Evolutionary conservation across 1,284 basidiomycete species (phyloP).

Genomic region (Somion occarium): DNA sequence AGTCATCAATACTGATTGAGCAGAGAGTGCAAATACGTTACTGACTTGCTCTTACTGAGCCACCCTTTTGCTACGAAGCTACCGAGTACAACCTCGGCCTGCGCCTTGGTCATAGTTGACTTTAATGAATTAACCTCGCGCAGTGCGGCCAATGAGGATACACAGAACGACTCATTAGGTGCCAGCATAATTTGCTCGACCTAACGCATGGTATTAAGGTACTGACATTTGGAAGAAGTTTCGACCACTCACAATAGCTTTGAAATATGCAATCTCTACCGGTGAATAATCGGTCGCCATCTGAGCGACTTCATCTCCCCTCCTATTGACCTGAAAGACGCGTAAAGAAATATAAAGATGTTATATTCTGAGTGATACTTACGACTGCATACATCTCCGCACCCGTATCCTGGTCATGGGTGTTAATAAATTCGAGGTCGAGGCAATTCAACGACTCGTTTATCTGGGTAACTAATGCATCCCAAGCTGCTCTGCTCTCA

Average conservation of each 20-base stretch:
- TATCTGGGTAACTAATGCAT: conserved; percentile 52
- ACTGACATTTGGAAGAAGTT: not conserved
- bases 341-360: not conserved
- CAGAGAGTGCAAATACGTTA: conserved; percentile 26
- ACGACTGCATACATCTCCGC: conserved; percentile 64
- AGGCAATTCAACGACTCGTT: conserved; percentile 61
- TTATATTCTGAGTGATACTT: conserved; percentile 15
- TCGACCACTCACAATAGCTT: conserved; percentile 55
- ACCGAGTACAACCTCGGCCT: conserved; percentile 66
- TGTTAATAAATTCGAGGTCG: conserved; percentile 63
- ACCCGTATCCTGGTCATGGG: conserved; percentile 62
- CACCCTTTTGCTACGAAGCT: conserved; percentile 83
- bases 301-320: conserved; percentile 75
- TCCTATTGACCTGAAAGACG: conserved; percentile 60
- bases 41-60: conserved; percentile 77
- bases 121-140: conserved; percentile 63
- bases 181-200: conserved; percentile 86
- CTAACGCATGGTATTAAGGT: conserved; percentile 34
- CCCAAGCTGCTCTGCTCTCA: conserved; percentile 47
- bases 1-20: not conserved
- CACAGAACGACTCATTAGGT: conserved; percentile 65
- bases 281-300: conserved; percentile 78
- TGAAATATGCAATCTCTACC: conserved; percentile 77
- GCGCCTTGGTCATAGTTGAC: conserved; percentile 67
- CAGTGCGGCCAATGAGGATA: conserved; percentile 72